Conservation (phyloP, 768 basidiomycete genomes). For the Rhodotorula taiwanensis region DNA sequence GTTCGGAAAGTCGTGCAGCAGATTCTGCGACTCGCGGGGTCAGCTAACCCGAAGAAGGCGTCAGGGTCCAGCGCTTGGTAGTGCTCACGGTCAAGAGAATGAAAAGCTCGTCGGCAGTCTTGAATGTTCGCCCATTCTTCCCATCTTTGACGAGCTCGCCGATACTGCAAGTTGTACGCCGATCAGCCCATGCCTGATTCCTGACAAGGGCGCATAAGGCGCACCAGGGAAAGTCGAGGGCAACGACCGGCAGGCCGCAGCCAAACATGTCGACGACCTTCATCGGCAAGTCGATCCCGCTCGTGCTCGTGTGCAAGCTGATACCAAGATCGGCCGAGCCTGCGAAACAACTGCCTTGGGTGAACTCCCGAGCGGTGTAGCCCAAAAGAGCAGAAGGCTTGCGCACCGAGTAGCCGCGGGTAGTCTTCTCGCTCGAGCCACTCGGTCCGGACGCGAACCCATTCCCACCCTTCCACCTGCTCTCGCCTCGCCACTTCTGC, state of each 20-base stretch:
- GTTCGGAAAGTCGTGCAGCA: conserved; percentile 54
- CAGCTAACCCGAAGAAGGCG: too few relatives aligned
- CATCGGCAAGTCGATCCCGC: conserved; percentile 90
- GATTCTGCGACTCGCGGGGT: too few relatives aligned
- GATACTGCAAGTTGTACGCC: conserved; percentile 51
- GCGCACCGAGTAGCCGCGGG: conserved; percentile 66
- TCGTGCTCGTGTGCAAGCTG: conserved; percentile 82
- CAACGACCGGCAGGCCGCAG: conserved; percentile 87
- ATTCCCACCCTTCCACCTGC: conserved; percentile 55
- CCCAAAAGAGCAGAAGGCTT: not conserved
- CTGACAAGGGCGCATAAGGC: conserved; percentile 32
- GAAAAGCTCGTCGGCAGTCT: conserved; percentile 58
- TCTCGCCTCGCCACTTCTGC: conserved; percentile 56
- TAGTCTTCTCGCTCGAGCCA: conserved; percentile 91
- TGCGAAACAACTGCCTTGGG: conserved; percentile 40
- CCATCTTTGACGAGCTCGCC: conserved; percentile 78
- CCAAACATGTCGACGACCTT: conserved; percentile 99
- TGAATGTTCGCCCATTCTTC: conserved; percentile 75
- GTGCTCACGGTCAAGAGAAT: too few relatives aligned
- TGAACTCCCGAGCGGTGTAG: not conserved
- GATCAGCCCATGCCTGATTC: not conserved
- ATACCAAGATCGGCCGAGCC: conserved; percentile 89
- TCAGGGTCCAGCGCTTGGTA: too few relatives aligned
- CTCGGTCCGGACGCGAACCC: conserved; percentile 68
- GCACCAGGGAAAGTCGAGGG: conserved; percentile 79